Evolutionary conservation across 2,329 filamentous ascomycete genomes (phyloP).

Genomic region (Aspergillus glaucus): DNA sequence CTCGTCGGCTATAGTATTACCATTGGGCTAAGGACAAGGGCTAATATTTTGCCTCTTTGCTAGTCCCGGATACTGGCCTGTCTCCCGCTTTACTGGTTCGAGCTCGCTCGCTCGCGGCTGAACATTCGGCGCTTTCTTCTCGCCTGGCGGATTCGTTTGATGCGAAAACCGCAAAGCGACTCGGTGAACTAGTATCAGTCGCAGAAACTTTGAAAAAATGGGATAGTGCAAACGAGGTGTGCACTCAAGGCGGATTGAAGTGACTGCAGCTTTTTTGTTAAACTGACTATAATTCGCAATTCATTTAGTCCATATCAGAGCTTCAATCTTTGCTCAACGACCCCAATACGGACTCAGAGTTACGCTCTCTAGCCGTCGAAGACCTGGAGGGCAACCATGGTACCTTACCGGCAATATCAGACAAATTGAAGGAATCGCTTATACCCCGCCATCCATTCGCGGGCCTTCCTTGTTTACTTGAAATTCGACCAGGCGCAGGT

Average conservation of each 20-base stretch:
- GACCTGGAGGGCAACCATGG: conserved; percentile 65
- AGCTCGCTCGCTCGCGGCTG: conserved; percentile 49
- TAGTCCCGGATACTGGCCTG: conserved; percentile 30
- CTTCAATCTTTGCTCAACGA: conserved; percentile 72
- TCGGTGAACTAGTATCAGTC: conserved; percentile 50
- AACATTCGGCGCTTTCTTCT: conserved; percentile 50
- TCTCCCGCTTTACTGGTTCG: conserved; percentile 51
- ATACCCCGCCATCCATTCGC: conserved; percentile 88
- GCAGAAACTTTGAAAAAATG: conserved; percentile 50
- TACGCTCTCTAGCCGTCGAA: conserved; percentile 54
- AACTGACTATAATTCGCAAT: neutral
- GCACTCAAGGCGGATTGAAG: conserved; percentile 6
- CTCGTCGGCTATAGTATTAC: neutral
- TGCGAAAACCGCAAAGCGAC: conserved; percentile 49
- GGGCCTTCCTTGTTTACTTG: conserved; percentile 79
- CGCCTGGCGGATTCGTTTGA: conserved; percentile 52
- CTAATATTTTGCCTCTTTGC: conserved; percentile 5
- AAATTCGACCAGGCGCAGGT: conserved; percentile 86
- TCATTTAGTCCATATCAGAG: conserved; percentile 54
- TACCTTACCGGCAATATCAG: conserved; percentile 57
- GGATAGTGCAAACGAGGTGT: conserved; percentile 52
- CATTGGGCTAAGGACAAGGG: conserved; percentile 13
- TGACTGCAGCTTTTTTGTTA: conserved; percentile 5
- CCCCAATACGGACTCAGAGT: conserved; percentile 51
- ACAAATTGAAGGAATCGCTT: conserved; percentile 66